Evolutionary conservation across 768 basidiomycete genomes (phyloP), one percentile per base, ranked within the genome.

Genomic region (Daedalea quercina): DNA sequence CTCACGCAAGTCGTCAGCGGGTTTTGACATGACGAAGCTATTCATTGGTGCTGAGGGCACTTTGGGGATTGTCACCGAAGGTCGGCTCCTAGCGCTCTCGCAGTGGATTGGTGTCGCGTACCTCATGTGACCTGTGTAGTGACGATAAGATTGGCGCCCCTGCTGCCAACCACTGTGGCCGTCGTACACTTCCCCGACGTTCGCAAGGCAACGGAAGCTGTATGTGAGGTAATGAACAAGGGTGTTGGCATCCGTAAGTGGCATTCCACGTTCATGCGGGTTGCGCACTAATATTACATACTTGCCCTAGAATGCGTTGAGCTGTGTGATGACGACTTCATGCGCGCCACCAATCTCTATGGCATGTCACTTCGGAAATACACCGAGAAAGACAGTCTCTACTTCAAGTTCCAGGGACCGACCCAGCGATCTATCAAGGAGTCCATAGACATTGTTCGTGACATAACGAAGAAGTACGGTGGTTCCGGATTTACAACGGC

Each of bases 1-100:
- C 43, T 83, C 87, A 20, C 74, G 90, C 45, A 94, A 96, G 64
- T 92, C 89, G 2, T 79, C 91, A 0, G 88, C 90, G 0, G 93
- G 93, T 0, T 94, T 87, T 61, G 93, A 94, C 62, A 76, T 79
- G 1, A 93, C 89, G 0, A 94, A 94, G 65, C 67, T 93, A 2
- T 93, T 94, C 69, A 87, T 94, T 45, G 92, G 92, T 3, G 89
- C 90, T 2, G 92, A 94, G 67, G 92, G 92, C 6, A 94, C 91
- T 0, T 66, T 94, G 43, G 92, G 92, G 3, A 87, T 94, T 57
- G 81, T 94, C n/a, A 92, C 89, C 0, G 91, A 94, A 72, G 85
- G 87, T 78, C 50, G 45, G 59, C 49, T 8, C 17, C 19, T 11
- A 12, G 28, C 37, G 13, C 22, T n/a, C n/a, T n/a, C n/a, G n/a